Evolutionary conservation across 805 yeast genomes (phyloP).

Genomic region (Nakazawaea wyomingensis): DNA sequence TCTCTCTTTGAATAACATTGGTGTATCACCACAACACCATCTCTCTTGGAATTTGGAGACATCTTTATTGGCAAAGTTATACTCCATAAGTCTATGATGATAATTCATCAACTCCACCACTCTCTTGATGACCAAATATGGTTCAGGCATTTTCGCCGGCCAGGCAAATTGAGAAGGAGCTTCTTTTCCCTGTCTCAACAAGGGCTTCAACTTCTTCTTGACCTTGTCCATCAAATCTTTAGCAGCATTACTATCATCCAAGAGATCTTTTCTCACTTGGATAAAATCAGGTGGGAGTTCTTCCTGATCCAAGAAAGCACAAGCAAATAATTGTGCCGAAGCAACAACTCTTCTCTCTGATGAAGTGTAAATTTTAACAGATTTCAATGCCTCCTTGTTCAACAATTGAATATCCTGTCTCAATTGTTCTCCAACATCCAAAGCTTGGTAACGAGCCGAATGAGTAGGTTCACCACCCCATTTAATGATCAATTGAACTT

Average conservation of each 20-base stretch:
- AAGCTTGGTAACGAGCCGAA: constrained; percentile 90
- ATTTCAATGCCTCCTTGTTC: constrained; percentile 78
- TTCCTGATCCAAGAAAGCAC: constrained; percentile 66
- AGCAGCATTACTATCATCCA: constrained; percentile 97
- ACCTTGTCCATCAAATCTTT: constrained; percentile 97
- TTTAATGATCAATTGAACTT: constrained; percentile 90
- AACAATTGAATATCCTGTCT: constrained; percentile 86
- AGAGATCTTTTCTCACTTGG: constrained; percentile 78
- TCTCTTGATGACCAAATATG: constrained; percentile 86
- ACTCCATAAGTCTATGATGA: constrained; percentile 77
- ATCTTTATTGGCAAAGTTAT: constrained; percentile 66
- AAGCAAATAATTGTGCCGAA: constrained; percentile 81
- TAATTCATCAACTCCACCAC: constrained; percentile 95
- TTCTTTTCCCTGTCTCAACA: constrained; percentile 90
- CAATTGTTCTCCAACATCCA: constrained; percentile 92
- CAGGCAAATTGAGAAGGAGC: constrained; percentile 98
- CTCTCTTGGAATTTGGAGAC: constrained; percentile 62
- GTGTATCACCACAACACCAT: constrained; percentile 98
- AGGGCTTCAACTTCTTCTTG: constrained; percentile 90
- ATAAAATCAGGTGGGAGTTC: constrained; percentile 74
- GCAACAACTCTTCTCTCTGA: constrained; percentile 94
- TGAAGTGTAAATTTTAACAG: constrained; percentile 82
- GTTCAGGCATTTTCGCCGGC: constrained; percentile 99
- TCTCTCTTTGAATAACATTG: constrained; percentile 82
- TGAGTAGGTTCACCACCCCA: constrained; percentile 99